Conservation (phyloP, 108 stramenopile genomes). For the Pseudonitzschia delicatissima region DNA sequence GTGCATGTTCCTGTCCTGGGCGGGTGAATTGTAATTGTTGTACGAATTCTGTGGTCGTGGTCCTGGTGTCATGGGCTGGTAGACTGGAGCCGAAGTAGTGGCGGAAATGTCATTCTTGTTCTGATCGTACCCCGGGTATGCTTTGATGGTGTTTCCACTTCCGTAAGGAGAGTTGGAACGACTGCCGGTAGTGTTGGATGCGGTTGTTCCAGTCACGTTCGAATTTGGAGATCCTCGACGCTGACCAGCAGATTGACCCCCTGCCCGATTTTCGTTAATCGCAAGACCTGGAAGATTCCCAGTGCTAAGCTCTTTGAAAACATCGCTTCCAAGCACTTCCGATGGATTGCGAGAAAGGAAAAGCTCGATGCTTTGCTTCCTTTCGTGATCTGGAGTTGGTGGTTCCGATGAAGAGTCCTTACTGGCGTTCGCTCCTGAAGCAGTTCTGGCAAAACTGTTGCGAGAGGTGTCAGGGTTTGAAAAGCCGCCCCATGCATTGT, state of each 20-base stretch:
- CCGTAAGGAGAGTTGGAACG: constrained; percentile 52
- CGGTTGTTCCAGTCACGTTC: constrained; percentile 42
- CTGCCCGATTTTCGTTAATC: constrained; percentile 1
- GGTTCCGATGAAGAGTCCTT: constrained; percentile 9
- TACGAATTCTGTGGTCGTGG: constrained; percentile 18
- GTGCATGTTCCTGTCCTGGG: not conserved
- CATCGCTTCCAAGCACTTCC: constrained; percentile 76
- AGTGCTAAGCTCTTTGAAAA: constrained; percentile 48
- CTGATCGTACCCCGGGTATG: constrained; percentile 24
- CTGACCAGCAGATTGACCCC: constrained; percentile 4
- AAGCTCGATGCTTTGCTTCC: constrained; percentile 61
- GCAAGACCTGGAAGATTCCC: constrained; percentile 31
- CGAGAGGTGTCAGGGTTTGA: constrained; percentile 9
- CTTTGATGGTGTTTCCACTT: constrained; percentile 21
- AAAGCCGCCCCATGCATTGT: constrained; percentile 14
- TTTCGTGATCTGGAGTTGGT: constrained; percentile 9
- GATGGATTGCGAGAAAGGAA: constrained; percentile 82
- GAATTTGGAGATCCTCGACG: constrained; percentile 31
- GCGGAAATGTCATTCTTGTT: constrained; percentile 1
- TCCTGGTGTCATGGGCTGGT: constrained; percentile 7
- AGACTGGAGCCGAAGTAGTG: not conserved
- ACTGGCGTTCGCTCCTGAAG: not conserved
- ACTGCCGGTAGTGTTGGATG: constrained; percentile 38
- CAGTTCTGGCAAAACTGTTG: constrained; percentile 8
- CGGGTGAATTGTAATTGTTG: constrained; percentile 9